Evolutionary conservation across 371 early-diverging fungal species (phyloP), one percentile per base, ranked within the genome.

Genomic region (Circinella minor): DNA sequence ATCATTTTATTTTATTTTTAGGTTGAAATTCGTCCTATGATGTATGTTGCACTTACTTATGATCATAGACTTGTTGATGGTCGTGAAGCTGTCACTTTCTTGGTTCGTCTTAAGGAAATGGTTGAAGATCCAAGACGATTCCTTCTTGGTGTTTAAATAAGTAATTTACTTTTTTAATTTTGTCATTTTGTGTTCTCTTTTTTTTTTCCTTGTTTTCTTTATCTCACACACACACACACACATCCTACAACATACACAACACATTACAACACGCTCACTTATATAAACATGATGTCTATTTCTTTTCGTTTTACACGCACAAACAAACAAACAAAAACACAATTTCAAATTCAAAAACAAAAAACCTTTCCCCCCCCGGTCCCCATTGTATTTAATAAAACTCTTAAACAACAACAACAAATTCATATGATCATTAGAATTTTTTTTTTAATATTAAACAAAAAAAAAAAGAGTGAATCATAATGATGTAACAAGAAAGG

Each of bases 61-160:
- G 98, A 99, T 81, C 99, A 99, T 87, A 93, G 98, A 72, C 77
- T 99, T 69, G 94, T 99, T 78, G 99, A 99, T 78, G 99, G 99
- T 55, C 95, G 99, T 83, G 99, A 99, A 86, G 99, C 98, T 38
- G 95, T 96, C 54, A 96, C 97, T 55, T 99, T 98, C 93, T 88
- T 99, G 69, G 95, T 97, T 74, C 95, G 93, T 81, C 68, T 99
- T 69, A 99, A 99, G 90, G 95, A 98, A 86, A 83, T 88, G 71
- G 89, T 99, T 62, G 99, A 99, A 85, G 98, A 99, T 75, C 99
- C 99, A 63, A 86, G 92, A 69, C 88, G 97, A 74, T 78, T 99
- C 78, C 87, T 99, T 68, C 86, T 98, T 75, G 89, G 89, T 74
- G 81, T 94, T 69, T 94, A 91, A 88, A 66, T 17, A 55, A 59